These are phyloP conservation scores for Dichotomopilus funicola DNA, from an alignment of 2,329 filamentous ascomycete genomes.

Conservation along the genomic window DNA sequence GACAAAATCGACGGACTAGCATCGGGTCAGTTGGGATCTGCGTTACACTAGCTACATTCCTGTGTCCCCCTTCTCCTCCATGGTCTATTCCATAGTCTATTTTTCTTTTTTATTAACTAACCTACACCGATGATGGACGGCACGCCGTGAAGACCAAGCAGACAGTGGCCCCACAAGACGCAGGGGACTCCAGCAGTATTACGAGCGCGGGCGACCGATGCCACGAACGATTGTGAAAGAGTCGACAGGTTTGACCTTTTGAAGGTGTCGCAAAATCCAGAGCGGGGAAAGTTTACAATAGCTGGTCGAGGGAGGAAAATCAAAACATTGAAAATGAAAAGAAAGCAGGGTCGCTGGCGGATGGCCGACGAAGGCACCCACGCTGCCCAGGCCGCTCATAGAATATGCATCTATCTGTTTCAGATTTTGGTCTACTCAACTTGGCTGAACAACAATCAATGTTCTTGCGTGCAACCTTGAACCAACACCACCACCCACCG, in stretches of 20 bases:
- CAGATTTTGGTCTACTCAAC: too few relatives aligned
- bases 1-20: conserved; percentile 22
- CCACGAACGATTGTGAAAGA: conserved; percentile 5
- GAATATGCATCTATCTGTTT: too few relatives aligned
- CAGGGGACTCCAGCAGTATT: conserved; percentile 19
- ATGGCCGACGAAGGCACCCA: too few relatives aligned
- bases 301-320: not conserved
- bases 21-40: too few relatives aligned
- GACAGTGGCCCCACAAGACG: conserved; percentile 21
- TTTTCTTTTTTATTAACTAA: not conserved
- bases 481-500: too few relatives aligned
- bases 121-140: conserved; percentile 21
- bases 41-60: too few relatives aligned
- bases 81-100: not conserved
- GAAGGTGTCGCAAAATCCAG: not conserved
- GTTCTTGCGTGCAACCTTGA: too few relatives aligned
- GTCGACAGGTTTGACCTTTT: not conserved
- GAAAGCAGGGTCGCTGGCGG: too few relatives aligned
- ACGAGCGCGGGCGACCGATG: conserved; percentile 16
- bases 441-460: too few relatives aligned
- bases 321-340: too few relatives aligned
- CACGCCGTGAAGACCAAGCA: conserved; percentile 21
- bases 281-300: not conserved
- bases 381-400: too few relatives aligned
- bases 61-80: not conserved